Base-by-base conservation (phyloP, 805 yeast genomes). In the Saturnispora kantuleensis region DNA sequence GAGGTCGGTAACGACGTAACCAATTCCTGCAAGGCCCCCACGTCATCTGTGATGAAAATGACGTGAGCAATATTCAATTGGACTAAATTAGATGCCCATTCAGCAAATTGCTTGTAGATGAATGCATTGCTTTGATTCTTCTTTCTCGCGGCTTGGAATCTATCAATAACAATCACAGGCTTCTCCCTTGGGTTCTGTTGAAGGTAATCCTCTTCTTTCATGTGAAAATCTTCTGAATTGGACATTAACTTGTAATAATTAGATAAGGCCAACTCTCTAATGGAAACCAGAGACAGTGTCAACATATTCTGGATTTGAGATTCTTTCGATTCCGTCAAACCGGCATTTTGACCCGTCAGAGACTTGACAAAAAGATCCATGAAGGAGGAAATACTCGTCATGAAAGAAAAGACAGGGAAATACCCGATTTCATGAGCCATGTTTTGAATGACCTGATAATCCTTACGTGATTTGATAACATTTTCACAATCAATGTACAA, bases 391-490 rank as follows among this genome's bases (percentile, higher is more conserved):
- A 89, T 66, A 2, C 83, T 76, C 59, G 86, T 86, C 48, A 89
- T 66, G 96, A 97, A 90, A 17, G 96, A 84, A 60, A 93, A 93
- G 5, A 86, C 81, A 1, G 98, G 98, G 68, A 76, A 86, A 62
- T 93, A 93, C 0, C 98, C 98, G 21, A 88, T 56, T 59, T 85
- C 86, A 21, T 65, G 66, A 0, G 97, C 87, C 15, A 86, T 74
- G 42, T 73, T 73, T 45, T 74, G 73, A 38, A 93, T 66, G 51
- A 86, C 77, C 30, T 71, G 71, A 3, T 81, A 69, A 51, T 88
- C 96, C 31, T 80, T 77, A 53, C 96, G 68, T 3, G 93, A 69
- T 56, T 84, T 85, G 16, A 76, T 71, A 44, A 93, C 64, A 34
- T 68, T 68, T 45, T 84, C 94, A 67, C 97, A 90, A 62, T 90